Percentiles rank a stretch among this genome's conserved stretches.
Evolutionary conservation across 495 filamentous ascomycete species (phyloP).

Genomic region (Thermothielavioides terrestris): DNA sequence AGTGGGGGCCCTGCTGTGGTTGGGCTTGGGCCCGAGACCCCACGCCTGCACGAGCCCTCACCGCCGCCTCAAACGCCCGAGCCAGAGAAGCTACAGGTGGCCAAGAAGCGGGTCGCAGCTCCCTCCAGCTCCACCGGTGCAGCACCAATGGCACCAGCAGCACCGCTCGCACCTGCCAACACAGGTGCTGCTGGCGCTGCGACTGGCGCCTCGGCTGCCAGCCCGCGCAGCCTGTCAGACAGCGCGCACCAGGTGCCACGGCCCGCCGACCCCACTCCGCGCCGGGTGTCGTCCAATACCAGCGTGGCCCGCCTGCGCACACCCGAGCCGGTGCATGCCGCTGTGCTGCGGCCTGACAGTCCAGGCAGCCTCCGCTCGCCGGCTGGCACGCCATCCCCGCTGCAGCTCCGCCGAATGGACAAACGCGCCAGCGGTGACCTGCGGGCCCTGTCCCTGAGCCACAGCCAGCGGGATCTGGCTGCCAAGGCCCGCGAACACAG

Average conservation of each 20-base stretch:
- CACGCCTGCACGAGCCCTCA: constrained; percentile 23
- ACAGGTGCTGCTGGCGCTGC: neutral
- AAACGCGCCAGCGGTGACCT: constrained; percentile 74
- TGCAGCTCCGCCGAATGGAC: constrained; percentile 54
- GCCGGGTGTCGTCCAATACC: constrained; percentile 37
- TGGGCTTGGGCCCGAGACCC: constrained; percentile 16
- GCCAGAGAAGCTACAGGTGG: constrained; percentile 21
- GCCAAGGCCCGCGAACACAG: constrained; percentile 20
- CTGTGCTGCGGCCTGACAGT: constrained; percentile 47
- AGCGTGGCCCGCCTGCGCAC: constrained; percentile 47
- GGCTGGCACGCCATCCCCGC: constrained; percentile 46
- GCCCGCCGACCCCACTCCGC: constrained; percentile 31
- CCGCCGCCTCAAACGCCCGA: constrained; percentile 26
- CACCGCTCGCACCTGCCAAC: neutral
- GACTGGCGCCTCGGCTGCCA: constrained; percentile 5
- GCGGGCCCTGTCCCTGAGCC: constrained; percentile 60
- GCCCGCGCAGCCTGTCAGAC: constrained; percentile 17
- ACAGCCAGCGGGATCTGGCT: constrained; percentile 41
- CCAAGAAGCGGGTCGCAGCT: constrained; percentile 16
- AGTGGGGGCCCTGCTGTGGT: neutral
- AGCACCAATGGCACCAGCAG: constrained; percentile 1
- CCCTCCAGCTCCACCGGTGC: neutral
- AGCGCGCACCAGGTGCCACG: constrained; percentile 18
- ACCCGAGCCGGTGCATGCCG: constrained; percentile 46
- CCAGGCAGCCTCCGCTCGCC: constrained; percentile 44